Conservation (phyloP, 2,329 filamentous ascomycete genomes). For the Madurella fahalii region DNA sequence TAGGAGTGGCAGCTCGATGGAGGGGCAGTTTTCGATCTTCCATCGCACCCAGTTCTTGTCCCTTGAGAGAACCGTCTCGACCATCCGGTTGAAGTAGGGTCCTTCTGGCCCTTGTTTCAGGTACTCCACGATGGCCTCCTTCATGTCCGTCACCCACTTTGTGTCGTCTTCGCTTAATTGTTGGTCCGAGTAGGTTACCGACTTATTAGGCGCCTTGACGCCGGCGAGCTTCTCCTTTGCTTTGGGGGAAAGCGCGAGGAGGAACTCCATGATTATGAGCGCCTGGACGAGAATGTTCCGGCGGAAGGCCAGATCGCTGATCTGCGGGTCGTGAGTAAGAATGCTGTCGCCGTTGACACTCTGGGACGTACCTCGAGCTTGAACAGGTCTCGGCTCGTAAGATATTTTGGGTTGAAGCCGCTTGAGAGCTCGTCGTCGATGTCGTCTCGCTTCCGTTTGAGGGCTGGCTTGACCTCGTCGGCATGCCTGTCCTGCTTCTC, state of each 20-base stretch:
- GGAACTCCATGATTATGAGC: conserved; percentile 89
- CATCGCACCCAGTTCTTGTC: conserved; percentile 99
- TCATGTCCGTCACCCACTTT: conserved; percentile 79
- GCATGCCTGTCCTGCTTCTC: conserved; percentile 36
- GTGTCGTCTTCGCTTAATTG: conserved; percentile 78
- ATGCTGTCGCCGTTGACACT: not conserved
- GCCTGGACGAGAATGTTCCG: conserved; percentile 93
- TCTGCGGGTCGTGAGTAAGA: conserved; percentile 42
- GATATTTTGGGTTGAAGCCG: conserved; percentile 93
- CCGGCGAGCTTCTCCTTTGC: conserved; percentile 75
- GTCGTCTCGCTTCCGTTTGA: conserved; percentile 66
- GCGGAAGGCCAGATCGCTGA: conserved; percentile 90
- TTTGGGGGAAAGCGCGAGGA: conserved; percentile 80
- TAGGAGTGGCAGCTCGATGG: conserved; percentile 74
- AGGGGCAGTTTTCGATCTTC: conserved; percentile 92
- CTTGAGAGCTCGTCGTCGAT: conserved; percentile 62
- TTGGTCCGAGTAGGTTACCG: conserved; percentile 76
- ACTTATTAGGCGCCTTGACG: conserved; percentile 69
- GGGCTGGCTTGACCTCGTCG: conserved; percentile 60
- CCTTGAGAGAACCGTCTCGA: conserved; percentile 88
- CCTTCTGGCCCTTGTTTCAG: conserved; percentile 77
- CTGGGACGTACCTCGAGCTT: conserved; percentile 71
- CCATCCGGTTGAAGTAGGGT: conserved; percentile 92
- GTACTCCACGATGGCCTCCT: conserved; percentile 74
- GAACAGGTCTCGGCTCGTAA: conserved; percentile 96